Base-by-base conservation (phyloP, 345 rosid species). In the Cardamine occulta region DNA sequence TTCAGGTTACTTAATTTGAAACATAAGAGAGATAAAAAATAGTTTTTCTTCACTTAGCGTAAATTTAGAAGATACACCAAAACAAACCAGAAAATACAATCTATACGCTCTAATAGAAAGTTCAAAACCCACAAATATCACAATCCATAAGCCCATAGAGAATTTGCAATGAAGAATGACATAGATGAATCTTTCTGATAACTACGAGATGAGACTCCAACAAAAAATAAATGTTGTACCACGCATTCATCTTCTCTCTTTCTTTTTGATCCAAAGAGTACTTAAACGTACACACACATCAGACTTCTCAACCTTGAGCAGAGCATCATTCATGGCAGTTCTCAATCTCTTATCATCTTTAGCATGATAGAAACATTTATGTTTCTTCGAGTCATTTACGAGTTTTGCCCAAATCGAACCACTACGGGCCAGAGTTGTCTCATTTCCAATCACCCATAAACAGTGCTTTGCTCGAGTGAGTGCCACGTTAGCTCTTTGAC, bases 401-500 rank as follows among this genome's bases (percentile, higher is more conserved):
- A 86, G 48, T 3, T 51, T 75, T 1, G 45, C 44, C 88, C 85
- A 85, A n/a, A 83, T 32, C 2, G 81, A 74, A 18, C 62, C 57
- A 17, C 85, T 80, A 0, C 37, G 47, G 8, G 35, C 24, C 4
- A 83, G 32, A 26, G 85, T 83, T 0, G 66, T 52, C 79, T 26
- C 85, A 61, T 80, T 83, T 7, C 88, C 86, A 17, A 79, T 10
- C 39, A 85, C 79, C 85, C 86, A 83, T 2, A 83, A 74, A 67
- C 82, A 74, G 11, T 55, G 78, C 72, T 74, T 82, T 8, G 86
- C 81, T 7, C 85, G 77, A 11, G 81, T 82, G 5, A 82, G 31
- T 2, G 81, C 75, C 26, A 80, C 82, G 9, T 82, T 82, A 5
- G 80, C 73, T 40, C 82, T 75, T 37, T 72, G 82, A 56, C 12